Evolutionary conservation across 768 basidiomycete species (phyloP).

Genomic region (Boletus edulis): DNA sequence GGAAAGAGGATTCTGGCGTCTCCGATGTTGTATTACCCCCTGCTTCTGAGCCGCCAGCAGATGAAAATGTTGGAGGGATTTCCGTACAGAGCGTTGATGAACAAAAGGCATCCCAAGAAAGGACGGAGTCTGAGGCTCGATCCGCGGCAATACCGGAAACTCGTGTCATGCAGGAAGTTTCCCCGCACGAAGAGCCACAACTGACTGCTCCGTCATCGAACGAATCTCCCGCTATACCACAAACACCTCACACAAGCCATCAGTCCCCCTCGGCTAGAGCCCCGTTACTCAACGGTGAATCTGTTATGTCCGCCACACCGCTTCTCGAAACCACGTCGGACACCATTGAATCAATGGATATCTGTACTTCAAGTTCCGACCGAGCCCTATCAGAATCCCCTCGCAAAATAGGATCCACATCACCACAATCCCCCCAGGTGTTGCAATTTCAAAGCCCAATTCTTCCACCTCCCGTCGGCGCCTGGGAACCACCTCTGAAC

Average conservation of each 20-base stretch:
- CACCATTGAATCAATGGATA: background rate
- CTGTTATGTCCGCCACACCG: background rate
- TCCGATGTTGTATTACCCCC: background rate
- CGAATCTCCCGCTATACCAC: background rate
- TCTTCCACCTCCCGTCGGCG: constrained; percentile 11
- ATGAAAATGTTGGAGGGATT: background rate
- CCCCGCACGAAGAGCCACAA: background rate
- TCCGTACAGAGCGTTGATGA: constrained; percentile 3
- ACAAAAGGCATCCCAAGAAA: background rate
- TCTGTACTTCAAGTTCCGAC: background rate
- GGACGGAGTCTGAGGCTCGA: background rate
- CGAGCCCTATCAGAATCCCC: background rate
- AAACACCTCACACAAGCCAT: background rate
- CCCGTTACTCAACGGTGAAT: background rate
- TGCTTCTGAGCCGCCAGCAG: background rate
- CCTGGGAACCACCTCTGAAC: constrained; percentile 15
- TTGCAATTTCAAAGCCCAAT: background rate
- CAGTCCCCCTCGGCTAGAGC: background rate
- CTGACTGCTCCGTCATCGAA: background rate
- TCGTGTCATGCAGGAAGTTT: background rate
- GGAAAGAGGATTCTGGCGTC: background rate
- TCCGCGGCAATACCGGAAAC: background rate
- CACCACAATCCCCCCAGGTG: background rate
- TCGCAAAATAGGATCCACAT: background rate
- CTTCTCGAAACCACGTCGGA: background rate